Conservation (phyloP, 140 eudicot species). For the Bidens hawaiensis region DNA sequence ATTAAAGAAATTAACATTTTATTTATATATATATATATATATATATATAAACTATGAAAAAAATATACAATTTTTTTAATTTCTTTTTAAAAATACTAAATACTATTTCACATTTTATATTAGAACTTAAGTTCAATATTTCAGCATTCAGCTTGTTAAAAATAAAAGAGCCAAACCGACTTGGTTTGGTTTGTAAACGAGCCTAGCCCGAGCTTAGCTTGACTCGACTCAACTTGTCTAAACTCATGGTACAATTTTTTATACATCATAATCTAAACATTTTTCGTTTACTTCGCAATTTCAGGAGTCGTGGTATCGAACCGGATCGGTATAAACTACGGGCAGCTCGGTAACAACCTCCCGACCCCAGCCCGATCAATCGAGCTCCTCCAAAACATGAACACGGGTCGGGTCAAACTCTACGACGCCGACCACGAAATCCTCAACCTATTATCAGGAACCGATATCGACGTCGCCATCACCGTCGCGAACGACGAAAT, state of each 20-base stretch:
- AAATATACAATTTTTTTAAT: too few relatives aligned
- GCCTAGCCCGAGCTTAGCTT: too few relatives aligned
- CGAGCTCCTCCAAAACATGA: conserved; percentile 39
- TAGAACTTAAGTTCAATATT: too few relatives aligned
- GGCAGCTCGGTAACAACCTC: conserved; percentile 61
- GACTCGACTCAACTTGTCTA: too few relatives aligned
- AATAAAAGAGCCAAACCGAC: too few relatives aligned
- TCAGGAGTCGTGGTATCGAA: conserved; percentile 35
- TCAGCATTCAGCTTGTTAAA: too few relatives aligned
- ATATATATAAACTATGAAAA: too few relatives aligned
- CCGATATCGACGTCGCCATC: conserved; percentile 50
- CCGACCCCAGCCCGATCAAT: conserved; percentile 61
- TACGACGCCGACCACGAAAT: conserved; percentile 69
- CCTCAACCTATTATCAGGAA: conserved; percentile 48
- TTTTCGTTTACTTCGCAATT: background rate
- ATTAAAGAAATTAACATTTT: too few relatives aligned
- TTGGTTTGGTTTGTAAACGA: too few relatives aligned
- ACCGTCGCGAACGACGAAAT: conserved; percentile 61
- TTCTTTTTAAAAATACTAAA: too few relatives aligned
- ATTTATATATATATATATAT: too few relatives aligned
- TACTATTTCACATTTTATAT: too few relatives aligned
- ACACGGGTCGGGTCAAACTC: conserved; percentile 47
- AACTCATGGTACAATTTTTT: background rate
- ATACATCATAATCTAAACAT: background rate
- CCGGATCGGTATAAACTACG: conserved; percentile 66